Conservation (phyloP, 2,329 filamentous ascomycete genomes). For the Trichoderma asperellum region DNA sequence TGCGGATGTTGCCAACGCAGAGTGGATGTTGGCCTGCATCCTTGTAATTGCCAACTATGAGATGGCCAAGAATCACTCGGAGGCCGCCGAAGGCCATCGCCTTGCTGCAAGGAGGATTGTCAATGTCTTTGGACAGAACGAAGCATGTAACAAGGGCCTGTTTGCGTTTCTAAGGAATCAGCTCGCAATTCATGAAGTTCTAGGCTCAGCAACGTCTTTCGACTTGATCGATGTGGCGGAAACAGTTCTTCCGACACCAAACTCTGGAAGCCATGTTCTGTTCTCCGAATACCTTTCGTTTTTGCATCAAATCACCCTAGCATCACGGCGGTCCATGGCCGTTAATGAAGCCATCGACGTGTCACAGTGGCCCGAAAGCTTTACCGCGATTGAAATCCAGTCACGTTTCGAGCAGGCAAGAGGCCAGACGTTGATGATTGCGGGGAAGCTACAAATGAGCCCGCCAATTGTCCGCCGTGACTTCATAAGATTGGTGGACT, state of each 20-base stretch:
- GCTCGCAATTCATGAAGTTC: slow-evolving; percentile 37
- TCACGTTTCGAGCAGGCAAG: slow-evolving; percentile 37
- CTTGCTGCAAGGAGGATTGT: slow-evolving; percentile 38
- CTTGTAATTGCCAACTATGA: slow-evolving; percentile 40
- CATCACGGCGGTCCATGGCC: slow-evolving; percentile 30
- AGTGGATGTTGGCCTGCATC: slow-evolving; percentile 40
- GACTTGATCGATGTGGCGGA: slow-evolving; percentile 33
- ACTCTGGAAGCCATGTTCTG: slow-evolving; percentile 32
- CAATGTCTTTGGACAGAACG: slow-evolving; percentile 36
- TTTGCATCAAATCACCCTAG: slow-evolving; percentile 32
- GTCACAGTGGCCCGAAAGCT: background rate
- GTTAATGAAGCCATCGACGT: slow-evolving; percentile 5
- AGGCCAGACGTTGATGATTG: slow-evolving; percentile 37
- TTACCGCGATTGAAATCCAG: slow-evolving; percentile 22
- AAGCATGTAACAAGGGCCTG: slow-evolving; percentile 32
- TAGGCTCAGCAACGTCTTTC: slow-evolving; percentile 39
- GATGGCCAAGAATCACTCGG: slow-evolving; percentile 36
- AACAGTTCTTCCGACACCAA: slow-evolving; percentile 31
- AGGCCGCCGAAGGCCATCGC: slow-evolving; percentile 38
- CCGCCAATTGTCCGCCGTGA: slow-evolving; percentile 33
- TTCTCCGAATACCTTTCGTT: slow-evolving; percentile 37
- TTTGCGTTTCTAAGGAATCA: slow-evolving; percentile 40
- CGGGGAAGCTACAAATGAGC: slow-evolving; percentile 34
- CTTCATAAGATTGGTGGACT: slow-evolving; percentile 38
- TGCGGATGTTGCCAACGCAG: slow-evolving; percentile 36